These are phyloP conservation scores for Chytriomyces hyalinus DNA, from an alignment of 192 early-diverging fungal species.

Conservation along the genomic window DNA sequence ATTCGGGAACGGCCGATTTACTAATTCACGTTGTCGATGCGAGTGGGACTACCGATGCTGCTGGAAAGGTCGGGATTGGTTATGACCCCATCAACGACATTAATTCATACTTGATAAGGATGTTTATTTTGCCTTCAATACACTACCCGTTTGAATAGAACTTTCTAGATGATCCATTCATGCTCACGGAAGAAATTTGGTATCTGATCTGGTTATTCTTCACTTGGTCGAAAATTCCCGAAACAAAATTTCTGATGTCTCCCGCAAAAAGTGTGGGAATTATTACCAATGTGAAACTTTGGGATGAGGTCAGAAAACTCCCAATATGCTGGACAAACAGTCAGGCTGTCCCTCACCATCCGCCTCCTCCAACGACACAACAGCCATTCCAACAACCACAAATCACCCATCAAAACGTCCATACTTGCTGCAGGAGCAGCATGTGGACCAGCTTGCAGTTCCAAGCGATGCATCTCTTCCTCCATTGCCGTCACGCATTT, in stretches of 20 bases:
- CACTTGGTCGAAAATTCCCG: too few species aligned
- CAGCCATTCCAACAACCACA: constrained; percentile 10
- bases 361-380: constrained; percentile 9
- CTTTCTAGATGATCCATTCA: too few species aligned
- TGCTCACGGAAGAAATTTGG: too few species aligned
- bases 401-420: too few species aligned
- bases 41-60: constrained; percentile 79
- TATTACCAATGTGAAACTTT: too few species aligned
- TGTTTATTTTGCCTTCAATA: too few species aligned
- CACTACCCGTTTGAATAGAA: too few species aligned
- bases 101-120: too few species aligned
- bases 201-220: too few species aligned
- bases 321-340: not conserved
- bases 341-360: not conserved
- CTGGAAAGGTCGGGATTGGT: constrained; percentile 75
- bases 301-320: too few species aligned
- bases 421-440: not conserved
- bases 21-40: constrained; percentile 87
- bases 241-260: too few species aligned
- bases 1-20: constrained; percentile 75
- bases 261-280: too few species aligned
- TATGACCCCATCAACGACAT: constrained; percentile 87
- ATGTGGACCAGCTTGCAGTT: not conserved
- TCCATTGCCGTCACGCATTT: not conserved
- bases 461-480: constrained; percentile 4